These are phyloP conservation scores for Pichia sp. DNA, from an alignment of 1,139 yeast genomes.

Conservation along the genomic window DNA sequence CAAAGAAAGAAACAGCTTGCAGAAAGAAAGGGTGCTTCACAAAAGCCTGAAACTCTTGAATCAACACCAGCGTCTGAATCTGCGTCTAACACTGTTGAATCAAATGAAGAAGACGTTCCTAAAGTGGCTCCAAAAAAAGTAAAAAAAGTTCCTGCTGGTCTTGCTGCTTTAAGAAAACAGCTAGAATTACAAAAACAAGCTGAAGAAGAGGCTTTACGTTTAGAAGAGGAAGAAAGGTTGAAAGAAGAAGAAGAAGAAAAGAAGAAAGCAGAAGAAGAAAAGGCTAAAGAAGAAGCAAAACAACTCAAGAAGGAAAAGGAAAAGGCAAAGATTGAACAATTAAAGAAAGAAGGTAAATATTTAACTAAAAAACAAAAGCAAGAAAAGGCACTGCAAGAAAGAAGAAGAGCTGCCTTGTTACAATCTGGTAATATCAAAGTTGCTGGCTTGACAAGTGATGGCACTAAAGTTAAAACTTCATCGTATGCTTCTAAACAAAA, in stretches of 20 bases:
- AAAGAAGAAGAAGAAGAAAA: constrained; percentile 57
- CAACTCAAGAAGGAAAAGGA: constrained; percentile 78
- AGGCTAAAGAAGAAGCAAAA: constrained; percentile 61
- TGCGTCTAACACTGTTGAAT: constrained; percentile 22
- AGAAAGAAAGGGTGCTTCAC: constrained; percentile 73
- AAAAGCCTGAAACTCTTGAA: constrained; percentile 29
- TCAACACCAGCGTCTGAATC: constrained; percentile 27
- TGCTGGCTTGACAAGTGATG: constrained; percentile 51
- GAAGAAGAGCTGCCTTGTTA: constrained; percentile 81
- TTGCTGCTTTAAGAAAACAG: constrained; percentile 78
- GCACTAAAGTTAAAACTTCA: constrained; percentile 60
- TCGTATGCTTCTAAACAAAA: constrained; percentile 68
- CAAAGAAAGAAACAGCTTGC: constrained; percentile 89
- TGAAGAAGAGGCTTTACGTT: constrained; percentile 62
- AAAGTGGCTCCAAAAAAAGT: constrained; percentile 31
- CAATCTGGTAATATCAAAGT: constrained; percentile 68
- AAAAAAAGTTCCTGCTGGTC: constrained; percentile 69
- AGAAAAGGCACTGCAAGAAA: constrained; percentile 78
- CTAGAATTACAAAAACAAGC: constrained; percentile 78
- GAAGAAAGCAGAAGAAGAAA: constrained; percentile 45
- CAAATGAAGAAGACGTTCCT: constrained; percentile 38
- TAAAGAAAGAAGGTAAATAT: constrained; percentile 88
- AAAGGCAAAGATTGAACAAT: constrained; percentile 67
- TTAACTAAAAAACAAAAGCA: constrained; percentile 92
- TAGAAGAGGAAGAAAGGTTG: constrained; percentile 56